Evolutionary conservation across 441 rosid genomes (phyloP).

Genomic region (Gossypium trilobum): DNA sequence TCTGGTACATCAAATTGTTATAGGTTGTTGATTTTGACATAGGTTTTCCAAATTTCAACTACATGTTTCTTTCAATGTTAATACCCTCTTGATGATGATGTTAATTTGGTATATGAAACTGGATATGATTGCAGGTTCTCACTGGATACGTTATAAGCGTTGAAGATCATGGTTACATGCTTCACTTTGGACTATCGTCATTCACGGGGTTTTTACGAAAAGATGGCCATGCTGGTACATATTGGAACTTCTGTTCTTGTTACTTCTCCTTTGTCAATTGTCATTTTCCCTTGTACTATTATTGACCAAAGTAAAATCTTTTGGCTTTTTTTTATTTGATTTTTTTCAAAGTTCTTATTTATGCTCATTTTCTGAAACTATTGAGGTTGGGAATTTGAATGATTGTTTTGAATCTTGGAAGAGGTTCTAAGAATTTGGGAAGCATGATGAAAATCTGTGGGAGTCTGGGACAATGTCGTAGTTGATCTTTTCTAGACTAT

Average conservation of each 20-base stretch:
- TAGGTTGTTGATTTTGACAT: background rate
- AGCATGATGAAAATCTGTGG: background rate
- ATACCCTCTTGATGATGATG: background rate
- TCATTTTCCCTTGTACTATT: background rate
- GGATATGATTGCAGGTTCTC: constrained; percentile 46
- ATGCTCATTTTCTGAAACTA: constrained; percentile 4
- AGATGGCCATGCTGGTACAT: constrained; percentile 46
- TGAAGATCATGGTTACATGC: constrained; percentile 96
- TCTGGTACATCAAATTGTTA: background rate
- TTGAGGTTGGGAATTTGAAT: background rate
- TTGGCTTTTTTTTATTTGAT: background rate
- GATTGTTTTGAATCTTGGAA: background rate
- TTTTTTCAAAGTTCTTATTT: background rate
- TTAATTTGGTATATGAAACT: constrained; percentile 4
- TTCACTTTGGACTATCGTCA: constrained; percentile 77
- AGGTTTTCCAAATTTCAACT: background rate
- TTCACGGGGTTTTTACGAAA: constrained; percentile 70
- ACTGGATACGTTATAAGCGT: constrained; percentile 70
- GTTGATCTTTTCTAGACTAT: background rate
- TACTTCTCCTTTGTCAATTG: background rate
- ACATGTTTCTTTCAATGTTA: background rate
- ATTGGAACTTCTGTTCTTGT: background rate
- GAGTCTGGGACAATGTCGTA: background rate
- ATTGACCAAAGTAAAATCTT: background rate
- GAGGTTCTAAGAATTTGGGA: constrained; percentile 2